Evolutionary conservation across 192 early-diverging fungal species (phyloP).

Genomic region (Paraglomus occultum): DNA sequence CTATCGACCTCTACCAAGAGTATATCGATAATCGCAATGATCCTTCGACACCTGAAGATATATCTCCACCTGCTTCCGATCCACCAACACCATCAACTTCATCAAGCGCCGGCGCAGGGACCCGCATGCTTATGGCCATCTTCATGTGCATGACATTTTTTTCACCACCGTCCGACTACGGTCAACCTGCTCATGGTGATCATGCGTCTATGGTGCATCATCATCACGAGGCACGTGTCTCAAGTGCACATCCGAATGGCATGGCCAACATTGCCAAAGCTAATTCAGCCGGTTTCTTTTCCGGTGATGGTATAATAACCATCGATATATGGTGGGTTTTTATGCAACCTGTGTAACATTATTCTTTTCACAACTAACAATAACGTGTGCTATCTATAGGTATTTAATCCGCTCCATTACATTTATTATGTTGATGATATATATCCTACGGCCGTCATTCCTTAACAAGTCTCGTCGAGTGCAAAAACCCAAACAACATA

Average conservation of each 20-base stretch:
- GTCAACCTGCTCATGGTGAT: too few species aligned
- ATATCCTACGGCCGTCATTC: slow-evolving; percentile 27
- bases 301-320: slow-evolving; percentile 10
- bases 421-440: slow-evolving; percentile 23
- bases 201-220: slow-evolving; percentile 11
- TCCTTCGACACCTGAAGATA: neutral
- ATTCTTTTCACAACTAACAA: neutral
- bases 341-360: neutral
- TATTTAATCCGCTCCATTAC: slow-evolving; percentile 15
- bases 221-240: slow-evolving; percentile 15
- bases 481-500: slow-evolving; percentile 4
- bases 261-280: neutral
- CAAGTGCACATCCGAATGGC: neutral
- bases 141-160: slow-evolving; percentile 61
- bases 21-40: slow-evolving; percentile 29
- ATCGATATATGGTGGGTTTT: slow-evolving; percentile 26
- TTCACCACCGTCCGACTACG: slow-evolving; percentile 30
- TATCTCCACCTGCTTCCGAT: slow-evolving; percentile 24
- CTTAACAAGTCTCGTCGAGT: slow-evolving; percentile 4
- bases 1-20: slow-evolving; percentile 39
- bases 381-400: neutral
- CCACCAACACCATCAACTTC: slow-evolving; percentile 37
- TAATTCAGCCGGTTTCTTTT: neutral
- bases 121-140: slow-evolving; percentile 56
- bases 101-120: slow-evolving; percentile 28